Percentiles rank a stretch among this genome's conserved stretches.
Evolutionary conservation across 768 basidiomycete species (phyloP).

Genomic region (Podaxis sp.): DNA sequence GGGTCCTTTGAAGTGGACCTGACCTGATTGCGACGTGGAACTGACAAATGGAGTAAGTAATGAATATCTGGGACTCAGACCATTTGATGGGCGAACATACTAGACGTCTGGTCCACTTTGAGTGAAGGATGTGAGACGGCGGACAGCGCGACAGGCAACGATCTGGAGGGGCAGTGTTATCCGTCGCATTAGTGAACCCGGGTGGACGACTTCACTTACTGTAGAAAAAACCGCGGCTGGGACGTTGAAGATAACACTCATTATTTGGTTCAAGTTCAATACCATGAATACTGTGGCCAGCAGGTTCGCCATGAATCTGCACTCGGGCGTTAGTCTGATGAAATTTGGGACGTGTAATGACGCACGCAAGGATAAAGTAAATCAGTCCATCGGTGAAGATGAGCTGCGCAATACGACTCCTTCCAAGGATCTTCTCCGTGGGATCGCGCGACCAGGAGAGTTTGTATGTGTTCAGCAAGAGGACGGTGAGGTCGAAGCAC

Average conservation of each 20-base stretch:
- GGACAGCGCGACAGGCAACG: slow-evolving; percentile 58
- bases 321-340: not conserved
- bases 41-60: not conserved
- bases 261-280: slow-evolving; percentile 60
- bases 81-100: slow-evolving; percentile 28
- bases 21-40: not conserved
- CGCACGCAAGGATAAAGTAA: slow-evolving; percentile 72
- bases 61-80: not conserved
- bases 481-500: slow-evolving; percentile 66
- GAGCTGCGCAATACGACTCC: slow-evolving; percentile 53
- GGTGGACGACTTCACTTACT: slow-evolving; percentile 28
- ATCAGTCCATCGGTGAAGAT: slow-evolving; percentile 73
- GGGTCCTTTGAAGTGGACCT: not conserved
- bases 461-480: slow-evolving; percentile 59
- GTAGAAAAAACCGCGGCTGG: slow-evolving; percentile 58
- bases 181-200: not conserved
- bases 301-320: slow-evolving; percentile 42
- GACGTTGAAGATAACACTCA: slow-evolving; percentile 66
- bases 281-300: slow-evolving; percentile 64
- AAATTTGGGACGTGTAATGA: not conserved
- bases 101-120: slow-evolving; percentile 41
- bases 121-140: slow-evolving; percentile 53
- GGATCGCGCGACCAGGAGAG: slow-evolving; percentile 31
- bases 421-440: slow-evolving; percentile 23
- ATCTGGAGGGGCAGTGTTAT: slow-evolving; percentile 34